phyloP scores from a whole-genome alignment of 1,139 yeast species.

The Zygosaccharomyces sapae region DNA sequence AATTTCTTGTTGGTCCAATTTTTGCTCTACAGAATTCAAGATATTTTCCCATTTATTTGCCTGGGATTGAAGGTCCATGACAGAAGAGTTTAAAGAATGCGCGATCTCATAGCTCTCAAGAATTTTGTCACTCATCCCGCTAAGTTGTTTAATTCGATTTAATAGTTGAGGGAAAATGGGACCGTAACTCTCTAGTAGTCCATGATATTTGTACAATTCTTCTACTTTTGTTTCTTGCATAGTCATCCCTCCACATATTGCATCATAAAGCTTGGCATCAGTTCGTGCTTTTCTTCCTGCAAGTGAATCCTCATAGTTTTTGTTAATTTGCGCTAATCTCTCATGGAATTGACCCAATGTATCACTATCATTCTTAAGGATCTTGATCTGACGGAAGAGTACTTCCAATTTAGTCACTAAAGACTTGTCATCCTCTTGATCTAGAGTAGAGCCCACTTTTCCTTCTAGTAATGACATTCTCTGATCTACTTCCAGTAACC shows the following conservation, averaged over 20 bases:
- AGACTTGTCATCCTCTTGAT: constrained; percentile 12
- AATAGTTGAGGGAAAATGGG: constrained; percentile 42
- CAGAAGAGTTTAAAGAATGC: constrained; percentile 42
- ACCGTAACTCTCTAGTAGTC: constrained; percentile 11
- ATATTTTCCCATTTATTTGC: constrained; percentile 42
- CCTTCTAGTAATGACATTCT: constrained; percentile 31
- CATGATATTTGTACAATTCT: constrained; percentile 39
- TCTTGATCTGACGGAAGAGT: constrained; percentile 27
- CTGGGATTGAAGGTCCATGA: constrained; percentile 41
- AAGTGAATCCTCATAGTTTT: constrained; percentile 30
- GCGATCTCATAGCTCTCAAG: constrained; percentile 52
- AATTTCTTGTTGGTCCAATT: constrained; percentile 36
- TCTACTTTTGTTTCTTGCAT: constrained; percentile 35
- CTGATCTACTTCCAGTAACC: constrained; percentile 23
- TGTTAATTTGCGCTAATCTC: constrained; percentile 40
- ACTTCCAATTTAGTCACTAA: constrained; percentile 27
- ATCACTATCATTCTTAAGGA: constrained; percentile 25
- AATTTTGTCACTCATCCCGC: constrained; percentile 47
- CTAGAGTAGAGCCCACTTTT: constrained; percentile 8
- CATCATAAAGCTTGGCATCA: constrained; percentile 30
- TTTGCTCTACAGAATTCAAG: constrained; percentile 39
- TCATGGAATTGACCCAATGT: constrained; percentile 31
- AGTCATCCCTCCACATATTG: constrained; percentile 24
- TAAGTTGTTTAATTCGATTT: constrained; percentile 44
- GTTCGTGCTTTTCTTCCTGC: constrained; percentile 22